phyloP scores from a whole-genome alignment of 768 basidiomycete species.

The Podaxis pistillaris region DNA sequence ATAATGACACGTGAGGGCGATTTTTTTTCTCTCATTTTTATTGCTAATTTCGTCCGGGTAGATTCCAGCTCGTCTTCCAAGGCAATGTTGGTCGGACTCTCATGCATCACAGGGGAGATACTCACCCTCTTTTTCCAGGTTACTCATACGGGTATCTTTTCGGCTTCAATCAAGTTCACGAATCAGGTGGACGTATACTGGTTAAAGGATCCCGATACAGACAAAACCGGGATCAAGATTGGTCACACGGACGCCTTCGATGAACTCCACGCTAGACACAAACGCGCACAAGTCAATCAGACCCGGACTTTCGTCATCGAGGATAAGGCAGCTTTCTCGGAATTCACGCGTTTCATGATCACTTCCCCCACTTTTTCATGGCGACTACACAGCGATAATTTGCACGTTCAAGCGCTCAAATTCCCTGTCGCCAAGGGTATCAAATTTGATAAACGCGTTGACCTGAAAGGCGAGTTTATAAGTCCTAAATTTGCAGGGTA shows the following conservation, averaged over 20 bases:
- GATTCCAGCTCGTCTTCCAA: constrained; percentile 50
- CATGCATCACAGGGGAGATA: background rate
- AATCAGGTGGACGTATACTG: constrained; percentile 58
- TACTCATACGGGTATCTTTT: constrained; percentile 63
- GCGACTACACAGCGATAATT: constrained; percentile 53
- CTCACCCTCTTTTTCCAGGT: constrained; percentile 36
- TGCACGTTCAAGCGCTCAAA: constrained; percentile 62
- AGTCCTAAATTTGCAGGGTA: background rate
- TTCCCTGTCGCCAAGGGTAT: constrained; percentile 68
- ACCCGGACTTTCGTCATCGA: constrained; percentile 55
- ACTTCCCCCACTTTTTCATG: constrained; percentile 68
- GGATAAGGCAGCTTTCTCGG: constrained; percentile 56
- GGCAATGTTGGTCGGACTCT: constrained; percentile 43
- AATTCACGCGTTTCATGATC: constrained; percentile 62
- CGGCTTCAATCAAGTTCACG: constrained; percentile 61
- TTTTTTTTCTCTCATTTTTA: background rate
- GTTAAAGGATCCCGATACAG: constrained; percentile 37
- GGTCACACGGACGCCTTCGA: constrained; percentile 49
- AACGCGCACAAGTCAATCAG: constrained; percentile 63
- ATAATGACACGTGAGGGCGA: constrained; percentile 53
- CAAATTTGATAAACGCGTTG: constrained; percentile 59
- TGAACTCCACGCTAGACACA: constrained; percentile 45
- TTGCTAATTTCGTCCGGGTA: constrained; percentile 20
- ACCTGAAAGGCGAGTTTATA: constrained; percentile 45
- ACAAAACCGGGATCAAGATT: constrained; percentile 44